Percentiles rank a stretch among this genome's conserved stretches.
These are phyloP conservation scores for Carex parvula DNA, from an alignment of 176 grass and related monocot species.

Conservation along the genomic window DNA sequence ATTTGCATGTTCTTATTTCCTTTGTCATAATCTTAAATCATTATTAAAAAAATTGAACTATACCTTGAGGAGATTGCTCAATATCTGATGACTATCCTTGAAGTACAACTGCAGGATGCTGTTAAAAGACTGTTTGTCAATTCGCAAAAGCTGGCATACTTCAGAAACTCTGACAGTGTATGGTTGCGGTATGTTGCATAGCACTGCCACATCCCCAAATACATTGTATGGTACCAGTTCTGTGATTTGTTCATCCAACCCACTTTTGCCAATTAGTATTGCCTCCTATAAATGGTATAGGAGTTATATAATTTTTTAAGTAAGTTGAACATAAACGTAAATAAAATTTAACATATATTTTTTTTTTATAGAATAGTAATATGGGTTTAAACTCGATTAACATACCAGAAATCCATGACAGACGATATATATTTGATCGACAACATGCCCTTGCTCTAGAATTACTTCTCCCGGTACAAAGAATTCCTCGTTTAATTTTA, in stretches of 20 bases:
- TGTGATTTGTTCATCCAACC: conserved; percentile 49
- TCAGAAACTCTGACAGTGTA: conserved; percentile 58
- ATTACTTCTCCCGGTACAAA: conserved; percentile 50
- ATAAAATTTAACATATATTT: background rate
- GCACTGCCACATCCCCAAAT: conserved; percentile 55
- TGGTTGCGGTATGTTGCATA: conserved; percentile 74
- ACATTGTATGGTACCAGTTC: conserved; percentile 56
- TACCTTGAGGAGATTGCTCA: conserved; percentile 80
- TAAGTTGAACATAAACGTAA: background rate
- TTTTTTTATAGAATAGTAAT: background rate
- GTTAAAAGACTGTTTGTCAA: conserved; percentile 78
- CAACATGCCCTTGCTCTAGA: conserved; percentile 45
- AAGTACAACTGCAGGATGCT: conserved; percentile 65
- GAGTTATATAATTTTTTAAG: background rate
- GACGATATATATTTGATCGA: conserved; percentile 41
- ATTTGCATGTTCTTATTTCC: background rate
- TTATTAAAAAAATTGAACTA: background rate
- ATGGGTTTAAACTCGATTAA: background rate
- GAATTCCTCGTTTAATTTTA: conserved; percentile 57
- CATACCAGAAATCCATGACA: conserved; percentile 79
- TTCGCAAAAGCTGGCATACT: conserved; percentile 67
- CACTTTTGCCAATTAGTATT: conserved; percentile 33
- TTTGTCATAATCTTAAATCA: background rate
- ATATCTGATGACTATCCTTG: conserved; percentile 66
- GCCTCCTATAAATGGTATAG: conserved; percentile 42